Conservation (phyloP, 176 grass and related monocot genomes). For the Luzula sylvatica region DNA sequence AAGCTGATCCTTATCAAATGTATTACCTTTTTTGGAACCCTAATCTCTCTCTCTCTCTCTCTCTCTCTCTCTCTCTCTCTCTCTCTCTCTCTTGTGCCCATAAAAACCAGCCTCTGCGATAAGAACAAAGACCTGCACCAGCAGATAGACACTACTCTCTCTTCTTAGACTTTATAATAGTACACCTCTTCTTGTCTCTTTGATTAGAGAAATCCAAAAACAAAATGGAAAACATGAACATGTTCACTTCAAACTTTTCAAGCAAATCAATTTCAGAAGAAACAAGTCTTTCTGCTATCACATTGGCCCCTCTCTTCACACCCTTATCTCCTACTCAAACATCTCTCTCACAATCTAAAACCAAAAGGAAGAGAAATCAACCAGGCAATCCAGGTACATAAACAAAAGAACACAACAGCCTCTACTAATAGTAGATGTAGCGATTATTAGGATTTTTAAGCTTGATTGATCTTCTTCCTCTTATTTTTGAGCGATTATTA, state of each 20-base stretch:
- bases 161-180: constrained; percentile 31
- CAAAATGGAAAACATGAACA: constrained; percentile 25
- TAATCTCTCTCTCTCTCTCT: neutral
- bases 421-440: too few species aligned
- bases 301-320: constrained; percentile 29
- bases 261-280: constrained; percentile 42
- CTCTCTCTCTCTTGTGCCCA: constrained; percentile 1
- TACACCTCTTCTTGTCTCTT: constrained; percentile 22
- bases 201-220: constrained; percentile 10
- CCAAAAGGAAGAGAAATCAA: constrained; percentile 80
- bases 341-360: constrained; percentile 7
- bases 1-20: constrained; percentile 7
- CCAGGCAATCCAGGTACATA: constrained; percentile 80
- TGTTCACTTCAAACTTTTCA: constrained; percentile 28
- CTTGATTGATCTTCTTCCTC: neutral
- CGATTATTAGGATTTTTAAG: neutral
- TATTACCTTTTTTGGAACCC: constrained; percentile 6
- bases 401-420: neutral
- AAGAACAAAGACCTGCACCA: constrained; percentile 15
- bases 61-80: neutral
- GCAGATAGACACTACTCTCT: constrained; percentile 16
- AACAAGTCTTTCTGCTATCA: constrained; percentile 37
- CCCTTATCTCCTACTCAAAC: neutral
- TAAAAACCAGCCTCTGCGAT: neutral
- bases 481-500: neutral